phyloP scores from a whole-genome alignment of 1,139 yeast species.

The Candida pseudoviswanathii region DNA sequence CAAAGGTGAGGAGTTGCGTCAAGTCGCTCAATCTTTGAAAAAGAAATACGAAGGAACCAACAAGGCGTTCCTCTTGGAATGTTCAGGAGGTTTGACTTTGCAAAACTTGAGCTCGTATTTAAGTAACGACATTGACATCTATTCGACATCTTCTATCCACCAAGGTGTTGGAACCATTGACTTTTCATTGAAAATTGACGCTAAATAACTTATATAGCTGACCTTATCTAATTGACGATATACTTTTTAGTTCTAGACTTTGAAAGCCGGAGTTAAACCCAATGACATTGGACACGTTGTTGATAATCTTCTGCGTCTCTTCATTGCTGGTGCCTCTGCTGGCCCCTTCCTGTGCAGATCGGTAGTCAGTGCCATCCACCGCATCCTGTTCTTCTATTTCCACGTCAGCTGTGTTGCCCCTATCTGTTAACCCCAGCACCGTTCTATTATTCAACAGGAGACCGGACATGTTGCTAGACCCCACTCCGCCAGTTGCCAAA shows the following conservation, averaged over 20 bases:
- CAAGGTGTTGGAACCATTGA: constrained; percentile 86
- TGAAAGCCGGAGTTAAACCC: constrained; percentile 50
- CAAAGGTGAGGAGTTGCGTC: constrained; percentile 61
- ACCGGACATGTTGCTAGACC: constrained; percentile 28
- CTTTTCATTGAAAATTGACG: constrained; percentile 76
- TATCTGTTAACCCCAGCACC: constrained; percentile 9
- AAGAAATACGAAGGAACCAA: constrained; percentile 52
- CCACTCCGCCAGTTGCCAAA: constrained; percentile 23
- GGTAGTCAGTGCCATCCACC: constrained; percentile 4
- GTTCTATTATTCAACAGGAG: constrained; percentile 29
- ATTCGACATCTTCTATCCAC: constrained; percentile 90
- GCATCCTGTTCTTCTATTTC: constrained; percentile 14
- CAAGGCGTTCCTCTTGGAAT: constrained; percentile 70
- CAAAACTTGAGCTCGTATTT: constrained; percentile 66
- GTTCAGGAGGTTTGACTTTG: constrained; percentile 87
- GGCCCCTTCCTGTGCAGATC: constrained; percentile 11
- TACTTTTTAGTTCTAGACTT: constrained; percentile 39
- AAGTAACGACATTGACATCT: constrained; percentile 82
- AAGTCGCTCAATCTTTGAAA: constrained; percentile 68
- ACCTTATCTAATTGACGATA: constrained; percentile 39
- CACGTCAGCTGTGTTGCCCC: constrained; percentile 14
- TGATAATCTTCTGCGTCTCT: constrained; percentile 29
- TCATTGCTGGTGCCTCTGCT: constrained; percentile 9
- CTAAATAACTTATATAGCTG: constrained; percentile 3
- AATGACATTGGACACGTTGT: constrained; percentile 41